phyloP scores from a whole-genome alignment of 2,329 filamentous ascomycete species.

The Colletotrichum paranaense region DNA sequence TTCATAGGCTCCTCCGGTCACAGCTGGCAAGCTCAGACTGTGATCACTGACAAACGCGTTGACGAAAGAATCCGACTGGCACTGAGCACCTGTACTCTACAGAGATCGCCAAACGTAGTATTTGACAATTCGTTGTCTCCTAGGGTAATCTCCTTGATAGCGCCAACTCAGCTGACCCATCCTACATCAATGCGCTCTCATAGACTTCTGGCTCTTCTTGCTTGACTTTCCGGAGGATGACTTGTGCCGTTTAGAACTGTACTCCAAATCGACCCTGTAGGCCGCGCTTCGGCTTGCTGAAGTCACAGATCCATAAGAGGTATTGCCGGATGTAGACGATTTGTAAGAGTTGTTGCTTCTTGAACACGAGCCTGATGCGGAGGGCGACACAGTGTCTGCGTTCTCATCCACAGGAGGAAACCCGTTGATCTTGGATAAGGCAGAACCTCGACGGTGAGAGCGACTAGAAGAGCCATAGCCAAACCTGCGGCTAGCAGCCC shows the following conservation, averaged over 20 bases:
- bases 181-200: background rate
- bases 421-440: slow-evolving; percentile 29
- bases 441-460: slow-evolving; percentile 44
- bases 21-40: too few relatives aligned
- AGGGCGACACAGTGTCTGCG: background rate
- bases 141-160: background rate
- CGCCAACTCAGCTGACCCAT: background rate
- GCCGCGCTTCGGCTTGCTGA: slow-evolving; percentile 34
- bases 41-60: background rate
- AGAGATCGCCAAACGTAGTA: background rate
- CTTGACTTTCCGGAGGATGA: slow-evolving; percentile 19
- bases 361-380: slow-evolving; percentile 36
- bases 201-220: slow-evolving; percentile 10
- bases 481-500: slow-evolving; percentile 49
- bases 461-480: slow-evolving; percentile 45
- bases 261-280: slow-evolving; percentile 45
- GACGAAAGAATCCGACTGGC: background rate
- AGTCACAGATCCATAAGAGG: slow-evolving; percentile 9
- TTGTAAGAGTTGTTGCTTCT: slow-evolving; percentile 18
- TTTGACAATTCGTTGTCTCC: background rate
- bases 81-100: background rate
- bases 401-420: slow-evolving; percentile 9
- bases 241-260: slow-evolving; percentile 39
- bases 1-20: too few relatives aligned
- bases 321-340: slow-evolving; percentile 4